phyloP scores from a whole-genome alignment of 2,329 filamentous ascomycete species.

The Apiospora koreana region DNA sequence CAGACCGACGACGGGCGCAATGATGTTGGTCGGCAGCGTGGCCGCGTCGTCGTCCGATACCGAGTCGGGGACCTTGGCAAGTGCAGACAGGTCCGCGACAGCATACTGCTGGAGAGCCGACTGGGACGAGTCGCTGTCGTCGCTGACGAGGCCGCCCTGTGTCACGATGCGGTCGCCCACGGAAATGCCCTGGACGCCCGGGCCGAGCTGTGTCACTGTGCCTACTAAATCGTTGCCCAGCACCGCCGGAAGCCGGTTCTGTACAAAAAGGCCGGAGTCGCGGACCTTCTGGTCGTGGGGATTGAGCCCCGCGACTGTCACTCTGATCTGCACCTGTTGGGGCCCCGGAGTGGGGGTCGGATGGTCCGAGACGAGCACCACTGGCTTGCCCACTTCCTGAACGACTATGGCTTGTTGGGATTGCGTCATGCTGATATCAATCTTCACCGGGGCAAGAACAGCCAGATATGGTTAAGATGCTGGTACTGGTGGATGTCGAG shows the following conservation, averaged over 20 bases:
- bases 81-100: constrained; percentile 29
- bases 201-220: constrained; percentile 29
- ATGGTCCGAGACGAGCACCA: constrained; percentile 21
- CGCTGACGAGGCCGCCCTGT: constrained; percentile 10
- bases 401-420: constrained; percentile 29
- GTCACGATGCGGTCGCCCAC: constrained; percentile 35
- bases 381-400: constrained; percentile 26
- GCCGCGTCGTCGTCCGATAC: constrained; percentile 37
- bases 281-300: constrained; percentile 40
- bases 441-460: neutral
- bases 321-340: constrained; percentile 37
- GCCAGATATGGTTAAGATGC: too few species aligned
- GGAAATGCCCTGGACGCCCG: constrained; percentile 24
- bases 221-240: constrained; percentile 38
- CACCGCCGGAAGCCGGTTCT: constrained; percentile 32
- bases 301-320: constrained; percentile 34
- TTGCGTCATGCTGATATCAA: neutral
- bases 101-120: constrained; percentile 41
- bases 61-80: constrained; percentile 34
- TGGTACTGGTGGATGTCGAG: too few species aligned
- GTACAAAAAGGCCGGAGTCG: constrained; percentile 37
- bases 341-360: constrained; percentile 32
- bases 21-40: constrained; percentile 37
- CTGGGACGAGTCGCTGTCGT: constrained; percentile 20
- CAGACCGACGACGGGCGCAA: constrained; percentile 34